Evolutionary conservation across 345 rosid genomes (phyloP).

Genomic region (Melaleuca quinquenervia): DNA sequence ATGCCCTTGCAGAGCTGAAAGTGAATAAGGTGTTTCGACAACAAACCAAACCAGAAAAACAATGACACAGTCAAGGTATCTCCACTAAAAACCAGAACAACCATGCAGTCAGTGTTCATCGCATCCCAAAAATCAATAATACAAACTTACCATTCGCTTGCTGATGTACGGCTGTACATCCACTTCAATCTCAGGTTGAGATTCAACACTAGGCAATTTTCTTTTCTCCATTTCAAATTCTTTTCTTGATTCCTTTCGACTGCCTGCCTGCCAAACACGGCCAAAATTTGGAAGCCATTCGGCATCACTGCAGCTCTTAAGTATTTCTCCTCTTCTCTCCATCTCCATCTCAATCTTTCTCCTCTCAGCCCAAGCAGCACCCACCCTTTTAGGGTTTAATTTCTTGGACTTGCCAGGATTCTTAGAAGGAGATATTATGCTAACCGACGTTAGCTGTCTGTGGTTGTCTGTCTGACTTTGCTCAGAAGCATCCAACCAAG

Average conservation of each 20-base stretch:
- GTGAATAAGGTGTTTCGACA: neutral
- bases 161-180: constrained; percentile 58
- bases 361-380: constrained; percentile 95
- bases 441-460: constrained; percentile 14
- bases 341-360: constrained; percentile 79
- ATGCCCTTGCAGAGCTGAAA: neutral
- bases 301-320: constrained; percentile 29
- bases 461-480: constrained; percentile 18
- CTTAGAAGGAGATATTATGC: constrained; percentile 11
- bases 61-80: neutral
- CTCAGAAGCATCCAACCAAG: constrained; percentile 59
- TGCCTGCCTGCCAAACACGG: constrained; percentile 95
- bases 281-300: constrained; percentile 96
- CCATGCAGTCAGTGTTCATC: neutral
- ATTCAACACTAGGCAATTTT: constrained; percentile 34
- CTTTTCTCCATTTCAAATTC: constrained; percentile 72
- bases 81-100: neutral
- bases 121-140: neutral
- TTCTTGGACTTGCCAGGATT: constrained; percentile 37
- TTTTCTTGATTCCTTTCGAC: constrained; percentile 78
- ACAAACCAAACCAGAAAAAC: neutral
- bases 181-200: constrained; percentile 30
- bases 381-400: constrained; percentile 81
- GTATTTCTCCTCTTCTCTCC: constrained; percentile 67
- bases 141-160: constrained; percentile 55